Conservation (phyloP, 2,329 filamentous ascomycete genomes). For the Aspergillus piperis region DNA sequence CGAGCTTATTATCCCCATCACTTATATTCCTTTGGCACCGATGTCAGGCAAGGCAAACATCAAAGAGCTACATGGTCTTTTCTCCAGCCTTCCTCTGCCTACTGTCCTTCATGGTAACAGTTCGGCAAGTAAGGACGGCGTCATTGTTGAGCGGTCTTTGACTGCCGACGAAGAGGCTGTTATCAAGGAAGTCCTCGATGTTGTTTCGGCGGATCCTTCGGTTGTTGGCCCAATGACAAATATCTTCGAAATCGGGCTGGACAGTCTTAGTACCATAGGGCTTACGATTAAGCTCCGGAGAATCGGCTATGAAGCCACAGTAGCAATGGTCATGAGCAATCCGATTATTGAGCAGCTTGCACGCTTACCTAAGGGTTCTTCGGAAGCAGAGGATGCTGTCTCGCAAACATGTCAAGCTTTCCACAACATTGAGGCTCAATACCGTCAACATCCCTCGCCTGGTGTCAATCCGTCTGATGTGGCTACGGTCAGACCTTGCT, state of each 20-base stretch:
- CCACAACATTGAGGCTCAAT: constrained; percentile 22
- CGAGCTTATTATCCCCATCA: constrained; percentile 29
- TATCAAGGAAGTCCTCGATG: constrained; percentile 25
- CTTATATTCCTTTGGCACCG: constrained; percentile 28
- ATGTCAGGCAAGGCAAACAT: constrained; percentile 37
- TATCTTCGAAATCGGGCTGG: constrained; percentile 42
- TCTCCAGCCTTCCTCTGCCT: constrained; percentile 27
- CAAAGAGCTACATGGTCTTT: constrained; percentile 33
- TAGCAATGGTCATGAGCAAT: constrained; percentile 39
- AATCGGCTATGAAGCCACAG: constrained; percentile 35
- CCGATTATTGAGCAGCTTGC: constrained; percentile 38
- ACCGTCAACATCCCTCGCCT: constrained; percentile 17
- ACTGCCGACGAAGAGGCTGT: constrained; percentile 29
- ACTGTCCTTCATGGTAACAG: constrained; percentile 26
- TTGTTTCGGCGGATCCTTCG: constrained; percentile 22
- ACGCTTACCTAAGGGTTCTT: constrained; percentile 21
- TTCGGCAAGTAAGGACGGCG: background rate
- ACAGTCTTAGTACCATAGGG: constrained; percentile 42
- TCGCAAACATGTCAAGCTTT: constrained; percentile 16
- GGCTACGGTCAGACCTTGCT: constrained; percentile 28
- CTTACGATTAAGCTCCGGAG: constrained; percentile 37
- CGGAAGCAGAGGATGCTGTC: background rate
- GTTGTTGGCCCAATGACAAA: constrained; percentile 29
- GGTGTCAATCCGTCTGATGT: constrained; percentile 17
- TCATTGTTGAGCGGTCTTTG: constrained; percentile 15